Percentiles rank a stretch among this genome's conserved stretches.
Conservation (phyloP, 2,329 filamentous ascomycete genomes). For the Fusarium compactum region DNA sequence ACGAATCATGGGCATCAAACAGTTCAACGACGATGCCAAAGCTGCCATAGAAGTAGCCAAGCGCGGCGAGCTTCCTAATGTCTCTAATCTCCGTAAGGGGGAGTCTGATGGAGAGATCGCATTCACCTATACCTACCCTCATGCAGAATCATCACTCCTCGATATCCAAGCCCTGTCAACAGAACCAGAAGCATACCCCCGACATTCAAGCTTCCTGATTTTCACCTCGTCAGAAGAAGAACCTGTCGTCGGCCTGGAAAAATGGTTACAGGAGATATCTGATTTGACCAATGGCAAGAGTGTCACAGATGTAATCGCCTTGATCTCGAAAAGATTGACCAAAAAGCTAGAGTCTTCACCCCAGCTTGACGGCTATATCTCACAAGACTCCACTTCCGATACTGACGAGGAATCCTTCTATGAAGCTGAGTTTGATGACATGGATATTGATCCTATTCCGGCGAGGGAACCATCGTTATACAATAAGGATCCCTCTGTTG, state of each 20-base stretch:
- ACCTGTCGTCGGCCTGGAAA: slow-evolving; percentile 56
- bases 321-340: slow-evolving; percentile 33
- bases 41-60: slow-evolving; percentile 51
- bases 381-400: slow-evolving; percentile 25
- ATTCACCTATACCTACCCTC: slow-evolving; percentile 68
- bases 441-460: slow-evolving; percentile 35
- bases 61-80: slow-evolving; percentile 56
- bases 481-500: background rate
- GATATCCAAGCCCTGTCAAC: slow-evolving; percentile 55
- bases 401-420: slow-evolving; percentile 19
- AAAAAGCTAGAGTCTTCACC: slow-evolving; percentile 15
- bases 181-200: slow-evolving; percentile 55
- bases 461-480: background rate
- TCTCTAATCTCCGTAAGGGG: slow-evolving; percentile 69
- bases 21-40: slow-evolving; percentile 70
- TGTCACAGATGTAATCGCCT: slow-evolving; percentile 35
- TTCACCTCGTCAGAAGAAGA: slow-evolving; percentile 56
- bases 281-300: slow-evolving; percentile 48
- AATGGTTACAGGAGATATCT: slow-evolving; percentile 57
- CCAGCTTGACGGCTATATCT: background rate
- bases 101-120: slow-evolving; percentile 79
- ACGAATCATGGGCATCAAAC: slow-evolving; percentile 70
- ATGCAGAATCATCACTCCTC: slow-evolving; percentile 49
- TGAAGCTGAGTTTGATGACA: slow-evolving; percentile 31
- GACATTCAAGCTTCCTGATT: slow-evolving; percentile 55